Evolutionary conservation across 2,329 filamentous ascomycete genomes (phyloP).

Genomic region (Aspergillus nomiae): DNA sequence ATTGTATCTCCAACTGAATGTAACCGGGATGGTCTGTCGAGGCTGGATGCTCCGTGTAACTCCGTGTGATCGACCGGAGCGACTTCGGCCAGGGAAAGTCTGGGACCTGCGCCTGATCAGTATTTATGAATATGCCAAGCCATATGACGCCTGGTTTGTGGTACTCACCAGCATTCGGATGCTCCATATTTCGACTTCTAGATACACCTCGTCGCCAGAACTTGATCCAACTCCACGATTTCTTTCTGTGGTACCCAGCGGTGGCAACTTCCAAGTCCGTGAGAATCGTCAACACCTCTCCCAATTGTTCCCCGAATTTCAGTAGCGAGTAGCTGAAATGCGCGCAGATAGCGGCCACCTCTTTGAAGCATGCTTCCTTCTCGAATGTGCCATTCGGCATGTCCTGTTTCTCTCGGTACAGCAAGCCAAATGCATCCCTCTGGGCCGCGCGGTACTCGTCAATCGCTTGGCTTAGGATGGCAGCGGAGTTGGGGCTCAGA

Average conservation of each 20-base stretch:
- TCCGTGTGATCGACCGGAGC: background rate
- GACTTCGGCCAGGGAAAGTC: background rate
- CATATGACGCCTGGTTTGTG: background rate
- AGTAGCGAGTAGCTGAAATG: slow-evolving; percentile 93
- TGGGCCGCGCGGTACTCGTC: slow-evolving; percentile 76
- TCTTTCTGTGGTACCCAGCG: slow-evolving; percentile 62
- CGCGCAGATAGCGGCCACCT: slow-evolving; percentile 95
- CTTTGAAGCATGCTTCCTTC: slow-evolving; percentile 89
- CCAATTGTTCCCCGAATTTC: slow-evolving; percentile 87
- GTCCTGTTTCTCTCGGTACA: slow-evolving; percentile 79
- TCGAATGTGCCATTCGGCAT: slow-evolving; percentile 67
- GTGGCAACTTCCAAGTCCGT: slow-evolving; percentile 76
- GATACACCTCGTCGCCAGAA: slow-evolving; percentile 63
- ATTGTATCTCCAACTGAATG: slow-evolving; percentile 23
- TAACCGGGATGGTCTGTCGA: background rate
- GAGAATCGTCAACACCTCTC: slow-evolving; percentile 76
- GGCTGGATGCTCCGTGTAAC: background rate
- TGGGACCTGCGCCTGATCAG: background rate
- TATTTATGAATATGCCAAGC: background rate
- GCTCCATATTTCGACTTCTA: slow-evolving; percentile 6
- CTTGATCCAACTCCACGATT: slow-evolving; percentile 79
- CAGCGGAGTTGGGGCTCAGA: slow-evolving; percentile 76
- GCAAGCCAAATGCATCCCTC: slow-evolving; percentile 70
- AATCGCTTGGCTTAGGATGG: slow-evolving; percentile 78
- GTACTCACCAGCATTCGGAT: slow-evolving; percentile 1